These are phyloP conservation scores for Neurospora sp. DNA, from an alignment of 495 filamentous ascomycete species.

Conservation along the genomic window DNA sequence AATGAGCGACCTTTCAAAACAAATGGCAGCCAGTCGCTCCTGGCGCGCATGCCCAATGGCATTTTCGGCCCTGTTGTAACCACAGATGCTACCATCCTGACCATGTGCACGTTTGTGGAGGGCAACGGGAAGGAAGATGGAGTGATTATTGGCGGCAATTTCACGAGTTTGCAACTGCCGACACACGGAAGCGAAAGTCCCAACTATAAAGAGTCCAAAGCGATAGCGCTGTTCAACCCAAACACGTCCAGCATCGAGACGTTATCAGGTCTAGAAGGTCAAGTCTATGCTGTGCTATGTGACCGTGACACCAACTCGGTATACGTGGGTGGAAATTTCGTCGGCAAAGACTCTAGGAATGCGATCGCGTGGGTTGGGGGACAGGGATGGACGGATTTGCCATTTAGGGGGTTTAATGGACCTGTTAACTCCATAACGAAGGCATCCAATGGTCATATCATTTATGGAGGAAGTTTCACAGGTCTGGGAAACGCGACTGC, in stretches of 20 bases:
- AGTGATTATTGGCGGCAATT: slow-evolving; percentile 85
- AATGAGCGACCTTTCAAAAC: slow-evolving; percentile 51
- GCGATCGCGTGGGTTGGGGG: slow-evolving; percentile 72
- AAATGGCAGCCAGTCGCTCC: slow-evolving; percentile 73
- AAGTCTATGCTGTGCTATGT: slow-evolving; percentile 71
- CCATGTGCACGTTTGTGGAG: slow-evolving; percentile 74
- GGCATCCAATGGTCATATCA: slow-evolving; percentile 66
- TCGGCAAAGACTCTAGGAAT: slow-evolving; percentile 69
- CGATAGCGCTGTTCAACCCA: slow-evolving; percentile 72
- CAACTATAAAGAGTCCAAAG: slow-evolving; percentile 38
- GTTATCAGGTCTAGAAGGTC: slow-evolving; percentile 67
- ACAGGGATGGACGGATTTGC: slow-evolving; percentile 70
- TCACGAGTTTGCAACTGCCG: slow-evolving; percentile 62
- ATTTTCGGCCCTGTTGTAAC: slow-evolving; percentile 60
- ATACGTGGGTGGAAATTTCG: slow-evolving; percentile 84
- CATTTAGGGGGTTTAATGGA: slow-evolving; percentile 91
- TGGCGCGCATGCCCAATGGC: slow-evolving; percentile 79
- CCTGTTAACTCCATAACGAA: slow-evolving; percentile 81
- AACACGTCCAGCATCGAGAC: slow-evolving; percentile 55
- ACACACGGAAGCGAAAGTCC: neutral
- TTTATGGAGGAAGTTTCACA: slow-evolving; percentile 89
- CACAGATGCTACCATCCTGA: slow-evolving; percentile 72
- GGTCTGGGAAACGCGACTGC: slow-evolving; percentile 73
- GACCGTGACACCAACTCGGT: slow-evolving; percentile 75
- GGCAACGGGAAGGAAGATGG: slow-evolving; percentile 57